These are phyloP conservation scores for Gleditsia sinensis DNA, from an alignment of 306 rosid genomes.

Conservation along the genomic window DNA sequence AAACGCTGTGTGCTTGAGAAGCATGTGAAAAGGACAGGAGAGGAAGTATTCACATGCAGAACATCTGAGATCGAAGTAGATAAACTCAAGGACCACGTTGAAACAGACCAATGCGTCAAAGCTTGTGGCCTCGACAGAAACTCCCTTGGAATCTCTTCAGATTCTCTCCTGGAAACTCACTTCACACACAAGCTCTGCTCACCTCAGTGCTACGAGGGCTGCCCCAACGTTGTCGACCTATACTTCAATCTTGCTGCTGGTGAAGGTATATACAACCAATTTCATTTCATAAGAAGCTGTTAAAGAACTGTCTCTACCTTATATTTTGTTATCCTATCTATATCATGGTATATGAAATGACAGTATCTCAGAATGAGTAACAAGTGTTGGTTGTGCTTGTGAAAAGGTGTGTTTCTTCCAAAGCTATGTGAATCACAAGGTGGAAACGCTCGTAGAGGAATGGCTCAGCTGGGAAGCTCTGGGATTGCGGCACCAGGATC, in stretches of 20 bases:
- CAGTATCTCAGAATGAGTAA: background rate
- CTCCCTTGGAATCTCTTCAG: slow-evolving; percentile 59
- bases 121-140: slow-evolving; percentile 59
- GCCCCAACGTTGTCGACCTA: slow-evolving; percentile 59
- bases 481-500: slow-evolving; percentile 60
- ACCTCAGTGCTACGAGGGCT: slow-evolving; percentile 43
- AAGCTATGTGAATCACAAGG: slow-evolving; percentile 54
- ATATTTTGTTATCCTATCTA: too few species aligned
- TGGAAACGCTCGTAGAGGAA: slow-evolving; percentile 39
- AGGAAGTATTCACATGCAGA: slow-evolving; percentile 51
- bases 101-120: slow-evolving; percentile 49
- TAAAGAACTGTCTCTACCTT: too few species aligned
- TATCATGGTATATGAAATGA: too few species aligned
- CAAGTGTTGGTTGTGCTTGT: background rate
- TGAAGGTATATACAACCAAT: too few species aligned
- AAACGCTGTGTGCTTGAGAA: slow-evolving; percentile 64
- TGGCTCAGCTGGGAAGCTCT: slow-evolving; percentile 60
- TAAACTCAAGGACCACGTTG: slow-evolving; percentile 45
- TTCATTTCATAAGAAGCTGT: too few species aligned
- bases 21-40: slow-evolving; percentile 50
- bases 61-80: slow-evolving; percentile 55
- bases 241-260: slow-evolving; percentile 70
- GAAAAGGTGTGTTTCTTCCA: slow-evolving; percentile 61
- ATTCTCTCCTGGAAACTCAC: slow-evolving; percentile 49
- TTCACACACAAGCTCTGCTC: slow-evolving; percentile 58